Conservation (phyloP, 495 filamentous ascomycete species). For the Articulospora tetracladia region DNA sequence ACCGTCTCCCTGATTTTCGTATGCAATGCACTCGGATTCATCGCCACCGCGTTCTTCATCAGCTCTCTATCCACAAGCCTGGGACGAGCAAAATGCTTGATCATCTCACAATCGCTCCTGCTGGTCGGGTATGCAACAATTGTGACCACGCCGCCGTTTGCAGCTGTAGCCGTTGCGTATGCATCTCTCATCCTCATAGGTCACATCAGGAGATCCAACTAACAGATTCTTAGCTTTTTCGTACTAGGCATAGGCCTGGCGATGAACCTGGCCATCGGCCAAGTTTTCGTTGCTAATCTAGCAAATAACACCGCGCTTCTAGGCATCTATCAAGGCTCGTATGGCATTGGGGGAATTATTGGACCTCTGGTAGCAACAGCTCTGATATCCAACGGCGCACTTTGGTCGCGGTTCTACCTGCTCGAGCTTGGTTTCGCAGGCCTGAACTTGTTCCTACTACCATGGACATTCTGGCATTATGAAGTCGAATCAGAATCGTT, state of each 20-base stretch:
- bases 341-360: slow-evolving; percentile 69
- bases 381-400: slow-evolving; percentile 40
- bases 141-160: slow-evolving; percentile 62
- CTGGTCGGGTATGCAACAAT: slow-evolving; percentile 56
- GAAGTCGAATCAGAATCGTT: slow-evolving; percentile 37
- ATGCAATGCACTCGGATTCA: slow-evolving; percentile 71
- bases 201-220: background rate
- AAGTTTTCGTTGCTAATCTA: slow-evolving; percentile 72
- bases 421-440: slow-evolving; percentile 46
- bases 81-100: slow-evolving; percentile 59
- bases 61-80: slow-evolving; percentile 51
- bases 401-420: slow-evolving; percentile 60
- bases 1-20: slow-evolving; percentile 77
- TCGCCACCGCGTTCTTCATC: slow-evolving; percentile 61
- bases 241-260: slow-evolving; percentile 63
- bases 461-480: slow-evolving; percentile 55
- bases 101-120: slow-evolving; percentile 49
- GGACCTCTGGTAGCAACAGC: slow-evolving; percentile 68
- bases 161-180: slow-evolving; percentile 48
- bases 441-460: slow-evolving; percentile 39
- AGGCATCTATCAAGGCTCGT: slow-evolving; percentile 62
- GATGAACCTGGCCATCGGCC: slow-evolving; percentile 63
- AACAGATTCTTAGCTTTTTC: slow-evolving; percentile 44
- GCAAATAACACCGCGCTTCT: slow-evolving; percentile 57
- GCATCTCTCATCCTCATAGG: background rate